Evolutionary conservation across 306 rosid species (phyloP).

Genomic region (Calophaca sinica): DNA sequence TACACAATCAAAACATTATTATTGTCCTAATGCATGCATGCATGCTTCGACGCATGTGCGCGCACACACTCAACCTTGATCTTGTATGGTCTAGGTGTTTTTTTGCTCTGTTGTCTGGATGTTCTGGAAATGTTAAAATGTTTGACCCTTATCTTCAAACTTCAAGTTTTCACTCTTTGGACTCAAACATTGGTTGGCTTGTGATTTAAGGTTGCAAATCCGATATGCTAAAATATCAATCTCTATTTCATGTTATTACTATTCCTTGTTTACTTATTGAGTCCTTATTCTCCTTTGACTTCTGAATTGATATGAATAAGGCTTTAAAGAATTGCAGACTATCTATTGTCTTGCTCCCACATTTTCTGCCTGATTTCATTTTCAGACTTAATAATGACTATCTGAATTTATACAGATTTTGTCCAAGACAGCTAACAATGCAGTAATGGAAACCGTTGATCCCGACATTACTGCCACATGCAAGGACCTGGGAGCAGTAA

Average conservation of each 20-base stretch:
- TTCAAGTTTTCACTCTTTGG: not conserved
- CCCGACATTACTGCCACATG: conserved; percentile 81
- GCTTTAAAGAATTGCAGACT: not conserved
- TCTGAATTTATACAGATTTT: conserved; percentile 60
- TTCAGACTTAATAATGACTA: not conserved
- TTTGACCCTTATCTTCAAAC: not conserved
- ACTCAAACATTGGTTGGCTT: not conserved
- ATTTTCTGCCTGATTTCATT: conserved; percentile 6
- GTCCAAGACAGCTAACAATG: conserved; percentile 82
- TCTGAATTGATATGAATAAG: not conserved
- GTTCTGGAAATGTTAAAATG: not conserved
- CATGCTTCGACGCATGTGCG: too few species aligned
- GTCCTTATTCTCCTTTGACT: not conserved
- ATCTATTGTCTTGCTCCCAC: conserved; percentile 1
- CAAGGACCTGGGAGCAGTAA: conserved; percentile 80
- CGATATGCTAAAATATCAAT: not conserved
- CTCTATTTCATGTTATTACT: not conserved
- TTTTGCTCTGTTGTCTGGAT: conserved; percentile 9
- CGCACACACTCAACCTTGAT: not conserved
- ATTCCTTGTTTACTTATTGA: not conserved
- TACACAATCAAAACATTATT: not conserved
- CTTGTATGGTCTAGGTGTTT: not conserved
- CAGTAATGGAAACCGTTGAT: conserved; percentile 95
- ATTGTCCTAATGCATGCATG: too few species aligned
- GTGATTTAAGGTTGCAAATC: not conserved